Conservation (phyloP, 2,329 filamentous ascomycete genomes). For the Apiospora phragmitis region DNA sequence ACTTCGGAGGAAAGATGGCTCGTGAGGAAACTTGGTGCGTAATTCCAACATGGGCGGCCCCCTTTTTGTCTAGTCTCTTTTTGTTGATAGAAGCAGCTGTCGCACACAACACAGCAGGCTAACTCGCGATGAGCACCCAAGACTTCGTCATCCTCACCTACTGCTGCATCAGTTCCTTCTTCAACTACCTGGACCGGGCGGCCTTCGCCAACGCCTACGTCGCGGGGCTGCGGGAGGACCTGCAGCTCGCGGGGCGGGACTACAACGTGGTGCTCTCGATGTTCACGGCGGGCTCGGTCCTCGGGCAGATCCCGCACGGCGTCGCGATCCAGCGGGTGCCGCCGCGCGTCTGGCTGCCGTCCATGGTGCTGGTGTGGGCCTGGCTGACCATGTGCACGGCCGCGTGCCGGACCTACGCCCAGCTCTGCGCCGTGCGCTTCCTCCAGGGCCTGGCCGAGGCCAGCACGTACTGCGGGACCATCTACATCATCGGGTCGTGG, state of each 20-base stretch:
- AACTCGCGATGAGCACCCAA: constrained; percentile 10
- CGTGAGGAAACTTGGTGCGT: constrained; percentile 30
- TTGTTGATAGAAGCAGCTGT: neutral
- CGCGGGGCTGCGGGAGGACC: constrained; percentile 39
- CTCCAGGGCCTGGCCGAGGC: constrained; percentile 47
- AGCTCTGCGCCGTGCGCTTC: constrained; percentile 42
- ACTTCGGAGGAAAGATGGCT: constrained; percentile 27
- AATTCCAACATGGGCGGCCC: neutral
- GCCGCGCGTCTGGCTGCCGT: constrained; percentile 47
- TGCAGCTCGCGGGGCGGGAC: constrained; percentile 38
- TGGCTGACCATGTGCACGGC: constrained; percentile 38
- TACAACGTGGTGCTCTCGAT: constrained; percentile 39
- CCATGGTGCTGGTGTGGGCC: constrained; percentile 49
- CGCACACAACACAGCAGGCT: neutral
- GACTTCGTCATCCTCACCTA: constrained; percentile 38
- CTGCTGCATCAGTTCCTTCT: constrained; percentile 36
- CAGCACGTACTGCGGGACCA: constrained; percentile 47
- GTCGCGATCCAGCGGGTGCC: constrained; percentile 48
- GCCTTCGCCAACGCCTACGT: constrained; percentile 45
- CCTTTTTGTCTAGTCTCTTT: neutral
- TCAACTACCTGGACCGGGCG: constrained; percentile 42
- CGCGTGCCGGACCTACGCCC: constrained; percentile 30
- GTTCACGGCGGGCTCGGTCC: constrained; percentile 29
- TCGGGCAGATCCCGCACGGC: constrained; percentile 45
- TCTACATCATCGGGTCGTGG: constrained; percentile 53